These are phyloP conservation scores for Paspalum vaginatum DNA, from an alignment of 176 grass and related monocot genomes.

Conservation along the genomic window DNA sequence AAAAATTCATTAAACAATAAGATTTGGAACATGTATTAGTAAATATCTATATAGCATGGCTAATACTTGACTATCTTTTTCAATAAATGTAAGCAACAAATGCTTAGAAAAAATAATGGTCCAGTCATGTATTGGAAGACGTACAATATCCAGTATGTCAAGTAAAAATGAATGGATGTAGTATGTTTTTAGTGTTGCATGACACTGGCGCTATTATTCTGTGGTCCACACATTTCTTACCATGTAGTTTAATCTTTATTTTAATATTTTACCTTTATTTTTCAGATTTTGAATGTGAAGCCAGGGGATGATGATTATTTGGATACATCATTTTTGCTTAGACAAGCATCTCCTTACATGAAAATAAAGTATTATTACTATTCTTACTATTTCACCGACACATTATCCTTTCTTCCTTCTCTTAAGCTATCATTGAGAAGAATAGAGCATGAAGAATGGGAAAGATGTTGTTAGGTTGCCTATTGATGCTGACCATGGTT, in stretches of 20 bases:
- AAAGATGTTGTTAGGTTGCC: background rate
- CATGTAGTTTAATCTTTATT: constrained; percentile 1
- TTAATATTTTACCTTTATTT: constrained; percentile 8
- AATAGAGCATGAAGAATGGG: background rate
- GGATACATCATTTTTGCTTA: constrained; percentile 90
- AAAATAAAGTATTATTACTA: constrained; percentile 89
- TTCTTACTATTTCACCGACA: constrained; percentile 16
- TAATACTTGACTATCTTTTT: background rate
- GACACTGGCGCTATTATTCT: background rate
- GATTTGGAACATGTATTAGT: background rate
- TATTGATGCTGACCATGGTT: constrained; percentile 6
- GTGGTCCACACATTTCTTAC: background rate
- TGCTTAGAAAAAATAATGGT: background rate
- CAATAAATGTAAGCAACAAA: background rate
- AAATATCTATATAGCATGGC: background rate
- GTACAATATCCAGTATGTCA: background rate
- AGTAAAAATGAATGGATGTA: background rate
- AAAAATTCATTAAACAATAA: too few relatives aligned
- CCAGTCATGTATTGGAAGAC: background rate
- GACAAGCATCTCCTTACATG: constrained; percentile 99
- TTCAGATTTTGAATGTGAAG: constrained; percentile 91
- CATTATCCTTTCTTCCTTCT: background rate
- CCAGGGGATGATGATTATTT: constrained; percentile 81
- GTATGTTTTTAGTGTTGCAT: background rate
- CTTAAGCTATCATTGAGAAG: constrained; percentile 11